Percentiles rank a stretch among this genome's conserved stretches.
These are phyloP conservation scores for Naganishia vishniacii DNA, from an alignment of 768 basidiomycete genomes.

Conservation along the genomic window DNA sequence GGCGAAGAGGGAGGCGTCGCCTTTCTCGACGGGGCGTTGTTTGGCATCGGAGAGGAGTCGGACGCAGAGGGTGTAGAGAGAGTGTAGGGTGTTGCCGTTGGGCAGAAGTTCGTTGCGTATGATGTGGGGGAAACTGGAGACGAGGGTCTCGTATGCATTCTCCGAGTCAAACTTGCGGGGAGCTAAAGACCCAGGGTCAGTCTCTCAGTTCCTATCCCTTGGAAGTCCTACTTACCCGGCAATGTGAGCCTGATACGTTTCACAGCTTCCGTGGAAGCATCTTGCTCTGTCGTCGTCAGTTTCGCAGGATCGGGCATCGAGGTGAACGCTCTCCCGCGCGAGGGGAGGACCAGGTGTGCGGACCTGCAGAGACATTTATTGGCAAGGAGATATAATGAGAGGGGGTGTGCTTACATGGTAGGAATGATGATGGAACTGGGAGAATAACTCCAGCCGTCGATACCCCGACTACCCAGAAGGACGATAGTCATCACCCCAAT, in stretches of 20 bases:
- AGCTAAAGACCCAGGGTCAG: not conserved
- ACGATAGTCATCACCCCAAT: too few relatives aligned
- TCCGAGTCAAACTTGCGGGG: not conserved
- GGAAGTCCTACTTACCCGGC: conserved; percentile 16
- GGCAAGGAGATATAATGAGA: not conserved
- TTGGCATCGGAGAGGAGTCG: not conserved
- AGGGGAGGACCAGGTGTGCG: conserved; percentile 1
- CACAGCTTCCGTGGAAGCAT: not conserved
- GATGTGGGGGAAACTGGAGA: conserved; percentile 15
- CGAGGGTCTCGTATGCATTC: not conserved
- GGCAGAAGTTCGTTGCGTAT: conserved; percentile 8
- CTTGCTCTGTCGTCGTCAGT: not conserved
- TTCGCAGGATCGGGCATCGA: not conserved
- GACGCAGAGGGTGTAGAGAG: not conserved
- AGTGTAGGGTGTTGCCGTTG: not conserved
- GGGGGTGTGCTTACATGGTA: too few relatives aligned
- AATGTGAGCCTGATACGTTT: conserved; percentile 23
- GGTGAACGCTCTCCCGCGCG: conserved; percentile 8
- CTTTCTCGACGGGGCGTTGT: not conserved
- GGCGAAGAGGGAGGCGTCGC: not conserved
- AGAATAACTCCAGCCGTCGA: too few relatives aligned
- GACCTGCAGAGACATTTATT: not conserved
- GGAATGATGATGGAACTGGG: too few relatives aligned
- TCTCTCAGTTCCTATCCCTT: too few relatives aligned
- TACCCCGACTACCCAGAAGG: too few relatives aligned